Conservation (phyloP, 352 stramenopile species). For the Globisporangium paddicum region DNA sequence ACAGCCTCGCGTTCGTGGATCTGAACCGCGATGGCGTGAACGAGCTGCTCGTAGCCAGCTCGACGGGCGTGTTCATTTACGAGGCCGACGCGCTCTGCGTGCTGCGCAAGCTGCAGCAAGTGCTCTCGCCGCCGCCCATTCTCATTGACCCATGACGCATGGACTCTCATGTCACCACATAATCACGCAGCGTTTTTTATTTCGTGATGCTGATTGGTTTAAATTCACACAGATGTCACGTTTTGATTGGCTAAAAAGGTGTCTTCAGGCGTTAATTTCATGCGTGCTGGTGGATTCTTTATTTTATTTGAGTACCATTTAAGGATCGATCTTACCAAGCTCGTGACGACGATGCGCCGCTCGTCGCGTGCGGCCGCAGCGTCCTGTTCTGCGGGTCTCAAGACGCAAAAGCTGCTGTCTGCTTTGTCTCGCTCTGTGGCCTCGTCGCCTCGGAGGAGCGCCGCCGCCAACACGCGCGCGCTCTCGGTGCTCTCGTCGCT, state of each 20-base stretch:
- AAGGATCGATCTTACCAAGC: background rate
- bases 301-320: no score
- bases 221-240: background rate
- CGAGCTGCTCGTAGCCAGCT: conserved; percentile 58
- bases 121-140: conserved; percentile 9
- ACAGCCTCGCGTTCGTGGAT: conserved; percentile 65
- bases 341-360: background rate
- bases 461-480: background rate
- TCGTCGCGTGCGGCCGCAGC: background rate
- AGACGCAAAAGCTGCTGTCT: background rate
- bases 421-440: background rate
- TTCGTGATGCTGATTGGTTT: background rate
- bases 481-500: conserved; percentile 15
- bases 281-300: no score
- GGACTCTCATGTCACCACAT: background rate
- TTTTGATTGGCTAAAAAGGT: background rate
- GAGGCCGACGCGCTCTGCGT: conserved; percentile 39
- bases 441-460: background rate
- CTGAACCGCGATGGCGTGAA: conserved; percentile 59
- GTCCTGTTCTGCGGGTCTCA: background rate
- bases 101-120: conserved; percentile 16
- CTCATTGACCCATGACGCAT: background rate
- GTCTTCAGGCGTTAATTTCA: background rate
- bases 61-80: conserved; percentile 65
- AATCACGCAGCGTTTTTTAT: background rate